Evolutionary conservation across 805 yeast genomes (phyloP).

Genomic region (Myxozyma kluyveri): DNA sequence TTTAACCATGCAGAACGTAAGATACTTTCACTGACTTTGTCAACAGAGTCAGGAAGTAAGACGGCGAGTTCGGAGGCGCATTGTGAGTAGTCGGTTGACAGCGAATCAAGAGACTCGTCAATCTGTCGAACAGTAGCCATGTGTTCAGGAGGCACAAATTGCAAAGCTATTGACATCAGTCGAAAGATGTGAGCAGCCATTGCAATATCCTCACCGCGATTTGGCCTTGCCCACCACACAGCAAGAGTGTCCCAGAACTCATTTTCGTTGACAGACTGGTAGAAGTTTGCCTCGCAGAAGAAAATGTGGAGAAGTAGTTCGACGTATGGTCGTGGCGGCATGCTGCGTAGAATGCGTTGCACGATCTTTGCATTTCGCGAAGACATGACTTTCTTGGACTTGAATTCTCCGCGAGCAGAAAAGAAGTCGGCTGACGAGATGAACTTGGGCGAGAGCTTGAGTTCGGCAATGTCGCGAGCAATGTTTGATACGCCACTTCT

Average conservation of each 20-base stretch:
- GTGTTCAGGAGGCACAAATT: conserved; percentile 26
- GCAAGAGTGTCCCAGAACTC: conserved; percentile 19
- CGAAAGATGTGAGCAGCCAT: conserved; percentile 18
- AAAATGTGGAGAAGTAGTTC: conserved; percentile 20
- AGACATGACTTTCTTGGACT: conserved; percentile 1
- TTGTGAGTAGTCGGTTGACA: conserved; percentile 21
- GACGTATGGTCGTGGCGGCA: conserved; percentile 29
- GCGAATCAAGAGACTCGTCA: conserved; percentile 10
- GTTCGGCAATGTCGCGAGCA: conserved; percentile 27
- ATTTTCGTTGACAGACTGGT: conserved; percentile 18
- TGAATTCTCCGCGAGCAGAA: conserved; percentile 11
- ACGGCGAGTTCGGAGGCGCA: conserved; percentile 24
- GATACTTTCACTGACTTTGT: conserved; percentile 21
- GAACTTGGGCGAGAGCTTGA: conserved; percentile 20
- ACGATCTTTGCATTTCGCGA: conserved; percentile 19
- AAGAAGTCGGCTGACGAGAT: conserved; percentile 17
- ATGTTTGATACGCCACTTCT: conserved; percentile 24
- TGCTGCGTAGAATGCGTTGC: conserved; percentile 17
- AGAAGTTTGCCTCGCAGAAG: conserved; percentile 23
- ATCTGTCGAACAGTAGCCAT: conserved; percentile 21
- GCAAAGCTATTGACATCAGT: conserved; percentile 27
- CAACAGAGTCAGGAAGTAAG: conserved; percentile 23
- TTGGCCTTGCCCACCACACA: conserved; percentile 19
- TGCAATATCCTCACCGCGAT: conserved; percentile 6
- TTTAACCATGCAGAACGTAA: conserved; percentile 23